A percentile compares a stretch with the other conserved stretches of the same genome.
These are phyloP conservation scores for Oryza glaberrima DNA, from an alignment of 176 grass and related monocot genomes.

Conservation along the genomic window DNA sequence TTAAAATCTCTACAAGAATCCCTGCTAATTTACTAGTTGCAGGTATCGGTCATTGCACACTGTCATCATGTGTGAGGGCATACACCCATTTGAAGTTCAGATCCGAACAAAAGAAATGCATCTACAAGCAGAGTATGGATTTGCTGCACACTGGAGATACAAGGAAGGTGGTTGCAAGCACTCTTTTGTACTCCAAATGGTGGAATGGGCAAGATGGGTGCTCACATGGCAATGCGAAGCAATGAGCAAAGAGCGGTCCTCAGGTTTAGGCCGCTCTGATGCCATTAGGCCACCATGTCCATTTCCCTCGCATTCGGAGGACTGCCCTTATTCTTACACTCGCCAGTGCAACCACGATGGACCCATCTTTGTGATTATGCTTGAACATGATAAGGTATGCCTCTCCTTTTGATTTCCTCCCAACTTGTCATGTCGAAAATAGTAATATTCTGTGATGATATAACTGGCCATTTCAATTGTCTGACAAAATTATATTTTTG, in stretches of 20 bases:
- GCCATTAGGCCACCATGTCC: slow-evolving; percentile 56
- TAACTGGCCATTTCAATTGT: background rate
- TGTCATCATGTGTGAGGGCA: slow-evolving; percentile 52
- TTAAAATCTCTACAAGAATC: background rate
- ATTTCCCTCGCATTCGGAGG: slow-evolving; percentile 80
- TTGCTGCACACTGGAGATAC: slow-evolving; percentile 95
- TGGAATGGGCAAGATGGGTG: slow-evolving; percentile 92
- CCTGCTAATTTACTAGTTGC: slow-evolving; percentile 34
- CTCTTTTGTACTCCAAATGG: slow-evolving; percentile 83
- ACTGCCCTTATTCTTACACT: slow-evolving; percentile 80
- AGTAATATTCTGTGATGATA: background rate
- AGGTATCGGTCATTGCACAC: slow-evolving; percentile 91
- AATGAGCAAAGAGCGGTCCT: slow-evolving; percentile 46
- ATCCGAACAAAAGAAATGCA: slow-evolving; percentile 96
- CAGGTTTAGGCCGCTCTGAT: slow-evolving; percentile 27
- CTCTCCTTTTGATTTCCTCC: background rate
- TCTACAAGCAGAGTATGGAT: slow-evolving; percentile 83
- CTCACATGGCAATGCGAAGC: slow-evolving; percentile 82
- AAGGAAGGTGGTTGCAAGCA: slow-evolving; percentile 77
- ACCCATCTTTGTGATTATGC: slow-evolving; percentile 76
- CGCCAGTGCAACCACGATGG: slow-evolving; percentile 66
- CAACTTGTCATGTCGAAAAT: background rate
- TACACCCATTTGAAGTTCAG: slow-evolving; percentile 86
- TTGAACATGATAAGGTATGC: slow-evolving; percentile 91
- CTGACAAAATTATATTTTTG: slow-evolving; percentile 33